Evolutionary conservation across 179 eudicot species (phyloP), one percentile per base, ranked within the genome.

Genomic region (Corrigiola litoralis): DNA sequence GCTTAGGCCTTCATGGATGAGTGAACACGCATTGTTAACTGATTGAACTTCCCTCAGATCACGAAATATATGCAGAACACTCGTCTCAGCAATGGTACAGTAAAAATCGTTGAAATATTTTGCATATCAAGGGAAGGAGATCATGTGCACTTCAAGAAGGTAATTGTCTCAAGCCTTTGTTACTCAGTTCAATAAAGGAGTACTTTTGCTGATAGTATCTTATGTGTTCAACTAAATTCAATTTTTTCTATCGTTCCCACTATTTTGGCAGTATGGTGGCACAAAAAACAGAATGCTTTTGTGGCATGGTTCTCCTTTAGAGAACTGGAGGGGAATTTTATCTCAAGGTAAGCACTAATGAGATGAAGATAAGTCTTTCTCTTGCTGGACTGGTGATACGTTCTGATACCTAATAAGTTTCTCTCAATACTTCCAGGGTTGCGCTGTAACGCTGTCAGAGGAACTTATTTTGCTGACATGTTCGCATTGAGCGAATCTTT

Each of bases 381-480:
- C 11, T 37, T 37, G 5, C 41, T 37, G 5, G 41, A 5, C 41
- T 11, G 5, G 41, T 37, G 5, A 5, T 5, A 37, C 11, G 5
- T 37, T 5, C 5, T 11, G 41, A 11, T 37, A 5, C 11, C 41
- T 11, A 5, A 37, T 37, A 5, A 12, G 42, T 6, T 38, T 38
- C 8, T 34, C 8, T 34, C 4, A 36, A 23, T 46, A 48, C 18
- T 32, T 49, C 67, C 77, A 87, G 90, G 90, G 58, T 76, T 87
- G 78, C 84, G 90, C 53, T 82, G 85, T 69, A 85, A 88, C 85
- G 80, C 82, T 68, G 95, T 87, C 11, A 85, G 82, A 72, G 95
- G 95, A 63, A 87, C 85, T 72, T 87, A 87, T 81, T 87, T 87
- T 68, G 90, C 95, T 47, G 95, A 87, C 68, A 87, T 87, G 95